Evolutionary conservation across 169 alveolate genomes (phyloP).

Genomic region (Theileria equi): DNA sequence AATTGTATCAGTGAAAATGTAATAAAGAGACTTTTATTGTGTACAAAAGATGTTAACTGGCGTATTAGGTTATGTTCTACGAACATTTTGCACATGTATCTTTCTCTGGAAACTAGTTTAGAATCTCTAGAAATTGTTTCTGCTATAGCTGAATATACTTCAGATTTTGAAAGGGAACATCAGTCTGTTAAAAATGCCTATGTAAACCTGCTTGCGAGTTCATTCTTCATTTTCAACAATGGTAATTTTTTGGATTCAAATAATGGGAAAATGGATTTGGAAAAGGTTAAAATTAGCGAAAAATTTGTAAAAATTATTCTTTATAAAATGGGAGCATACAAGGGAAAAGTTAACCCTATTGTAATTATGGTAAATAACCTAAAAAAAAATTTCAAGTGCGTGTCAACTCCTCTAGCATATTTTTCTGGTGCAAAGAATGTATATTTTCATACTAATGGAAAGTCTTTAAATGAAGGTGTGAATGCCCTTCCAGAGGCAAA

Average conservation of each 20-base stretch:
- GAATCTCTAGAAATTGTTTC: conserved; percentile 21
- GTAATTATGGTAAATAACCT: conserved; percentile 1
- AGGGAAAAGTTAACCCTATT: conserved; percentile 29
- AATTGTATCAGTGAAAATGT: background rate
- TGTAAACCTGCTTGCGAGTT: conserved; percentile 8
- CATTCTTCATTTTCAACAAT: background rate
- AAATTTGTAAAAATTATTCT: conserved; percentile 32
- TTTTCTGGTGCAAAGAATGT: background rate
- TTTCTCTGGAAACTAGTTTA: conserved; percentile 5
- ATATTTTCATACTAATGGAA: background rate
- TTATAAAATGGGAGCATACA: conserved; percentile 49
- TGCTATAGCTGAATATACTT: conserved; percentile 25
- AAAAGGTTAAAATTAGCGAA: conserved; percentile 4
- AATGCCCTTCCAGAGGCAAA: background rate
- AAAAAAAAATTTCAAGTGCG: background rate
- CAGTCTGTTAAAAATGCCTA: conserved; percentile 21
- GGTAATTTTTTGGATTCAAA: conserved; percentile 5
- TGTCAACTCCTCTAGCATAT: conserved; percentile 1
- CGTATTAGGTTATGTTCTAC: conserved; percentile 19
- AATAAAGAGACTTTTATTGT: conserved; percentile 2
- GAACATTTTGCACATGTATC: conserved; percentile 15
- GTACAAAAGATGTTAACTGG: conserved; percentile 40
- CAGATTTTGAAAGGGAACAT: conserved; percentile 43
- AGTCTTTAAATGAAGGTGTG: background rate
- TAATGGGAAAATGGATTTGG: background rate